Conservation (phyloP, 768 basidiomycete species). For the Russula sp. region DNA sequence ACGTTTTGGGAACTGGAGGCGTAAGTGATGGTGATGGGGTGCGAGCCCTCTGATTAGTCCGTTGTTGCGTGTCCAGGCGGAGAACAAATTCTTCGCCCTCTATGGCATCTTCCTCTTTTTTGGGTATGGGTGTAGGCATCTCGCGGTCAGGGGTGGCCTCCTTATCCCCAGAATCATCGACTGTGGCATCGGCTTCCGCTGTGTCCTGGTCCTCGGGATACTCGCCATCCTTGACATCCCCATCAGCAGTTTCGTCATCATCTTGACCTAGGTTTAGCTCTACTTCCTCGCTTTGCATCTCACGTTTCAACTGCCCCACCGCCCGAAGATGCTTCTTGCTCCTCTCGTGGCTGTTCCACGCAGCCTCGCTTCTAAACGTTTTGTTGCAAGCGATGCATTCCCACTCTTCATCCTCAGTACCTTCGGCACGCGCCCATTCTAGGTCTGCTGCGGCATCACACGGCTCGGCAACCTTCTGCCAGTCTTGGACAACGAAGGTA, state of each 20-base stretch:
- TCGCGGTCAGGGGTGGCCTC: slow-evolving; percentile 5
- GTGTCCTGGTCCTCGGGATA: neutral
- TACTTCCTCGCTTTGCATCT: slow-evolving; percentile 72
- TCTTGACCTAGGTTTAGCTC: slow-evolving; percentile 36
- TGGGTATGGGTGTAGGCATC: neutral
- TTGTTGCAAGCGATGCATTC: slow-evolving; percentile 95
- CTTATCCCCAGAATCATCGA: neutral
- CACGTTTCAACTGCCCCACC: slow-evolving; percentile 64
- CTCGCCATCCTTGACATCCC: slow-evolving; percentile 7
- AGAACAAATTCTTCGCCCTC: slow-evolving; percentile 2
- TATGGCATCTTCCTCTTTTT: neutral
- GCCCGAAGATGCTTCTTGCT: slow-evolving; percentile 92
- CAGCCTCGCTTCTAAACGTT: slow-evolving; percentile 82
- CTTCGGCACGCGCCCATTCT: slow-evolving; percentile 69
- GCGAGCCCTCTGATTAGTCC: neutral
- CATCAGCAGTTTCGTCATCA: slow-evolving; percentile 11
- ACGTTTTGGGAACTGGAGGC: neutral
- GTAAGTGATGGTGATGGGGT: slow-evolving; percentile 8
- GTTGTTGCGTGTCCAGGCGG: slow-evolving; percentile 3
- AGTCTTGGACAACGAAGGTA: slow-evolving; percentile 76
- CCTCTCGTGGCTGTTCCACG: slow-evolving; percentile 94
- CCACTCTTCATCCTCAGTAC: slow-evolving; percentile 71
- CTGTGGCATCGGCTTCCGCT: neutral
- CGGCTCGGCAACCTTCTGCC: slow-evolving; percentile 61
- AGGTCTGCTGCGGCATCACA: slow-evolving; percentile 48